These are phyloP conservation scores for Amanita muscaria DNA, from an alignment of 768 basidiomycete species.

Conservation along the genomic window DNA sequence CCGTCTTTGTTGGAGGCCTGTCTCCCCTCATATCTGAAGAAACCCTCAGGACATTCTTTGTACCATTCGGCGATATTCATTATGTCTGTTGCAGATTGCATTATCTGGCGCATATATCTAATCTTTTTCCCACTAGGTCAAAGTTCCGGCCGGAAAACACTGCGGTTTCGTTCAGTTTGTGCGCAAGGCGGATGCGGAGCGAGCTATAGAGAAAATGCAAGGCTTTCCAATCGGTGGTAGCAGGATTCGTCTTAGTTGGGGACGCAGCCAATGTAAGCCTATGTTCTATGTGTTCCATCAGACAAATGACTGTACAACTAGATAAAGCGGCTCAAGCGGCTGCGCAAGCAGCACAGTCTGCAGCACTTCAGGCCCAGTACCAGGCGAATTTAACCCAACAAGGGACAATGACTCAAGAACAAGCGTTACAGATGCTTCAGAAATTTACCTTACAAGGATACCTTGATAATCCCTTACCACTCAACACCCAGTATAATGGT, in stretches of 20 bases:
- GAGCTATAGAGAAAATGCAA: constrained; percentile 94
- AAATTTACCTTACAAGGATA: constrained; percentile 40
- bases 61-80: constrained; percentile 89
- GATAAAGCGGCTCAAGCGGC: constrained; percentile 90
- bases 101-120: constrained; percentile 7
- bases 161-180: constrained; percentile 97
- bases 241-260: constrained; percentile 87
- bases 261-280: constrained; percentile 78
- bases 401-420: constrained; percentile 45
- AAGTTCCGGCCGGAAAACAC: constrained; percentile 93
- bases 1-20: constrained; percentile 88
- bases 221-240: constrained; percentile 92
- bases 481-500: constrained; percentile 10
- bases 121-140: constrained; percentile 53
- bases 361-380: constrained; percentile 48
- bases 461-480: constrained; percentile 15
- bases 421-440: constrained; percentile 54
- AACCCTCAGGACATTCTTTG: constrained; percentile 82
- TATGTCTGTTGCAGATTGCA: constrained; percentile 47
- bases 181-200: constrained; percentile 83
- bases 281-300: too few relatives aligned
- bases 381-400: constrained; percentile 15
- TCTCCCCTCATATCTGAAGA: constrained; percentile 88
- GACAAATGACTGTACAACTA: too few relatives aligned
- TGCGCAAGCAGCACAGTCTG: constrained; percentile 73